These are phyloP conservation scores for Tuber calosporum DNA, from an alignment of 495 filamentous ascomycete species.

Conservation along the genomic window DNA sequence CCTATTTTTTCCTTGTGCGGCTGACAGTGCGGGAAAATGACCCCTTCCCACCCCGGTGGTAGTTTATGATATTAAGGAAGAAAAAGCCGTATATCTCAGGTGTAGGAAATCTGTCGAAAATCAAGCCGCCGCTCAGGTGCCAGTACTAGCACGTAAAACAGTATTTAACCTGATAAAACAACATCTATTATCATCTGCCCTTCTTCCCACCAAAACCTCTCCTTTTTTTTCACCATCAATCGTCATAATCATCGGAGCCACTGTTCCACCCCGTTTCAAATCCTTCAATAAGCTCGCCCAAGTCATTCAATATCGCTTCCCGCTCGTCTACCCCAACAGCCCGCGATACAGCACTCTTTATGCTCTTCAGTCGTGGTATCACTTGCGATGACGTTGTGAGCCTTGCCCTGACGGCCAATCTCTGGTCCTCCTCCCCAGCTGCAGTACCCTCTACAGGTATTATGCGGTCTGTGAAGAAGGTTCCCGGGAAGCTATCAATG, in stretches of 20 bases:
- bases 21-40: neutral
- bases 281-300: constrained; percentile 75
- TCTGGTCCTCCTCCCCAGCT: constrained; percentile 27
- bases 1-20: neutral
- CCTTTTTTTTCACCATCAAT: constrained; percentile 44
- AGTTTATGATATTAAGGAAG: constrained; percentile 3
- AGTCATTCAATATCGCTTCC: constrained; percentile 72
- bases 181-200: neutral
- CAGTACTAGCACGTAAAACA: neutral
- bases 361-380: constrained; percentile 56
- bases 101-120: neutral
- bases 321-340: constrained; percentile 66
- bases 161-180: neutral
- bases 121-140: neutral
- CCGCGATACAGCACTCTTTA: constrained; percentile 56
- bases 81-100: constrained; percentile 5
- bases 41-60: neutral
- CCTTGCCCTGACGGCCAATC: constrained; percentile 49
- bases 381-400: constrained; percentile 70
- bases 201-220: neutral
- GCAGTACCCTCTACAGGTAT: constrained; percentile 36
- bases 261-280: constrained; percentile 88
- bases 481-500: constrained; percentile 71
- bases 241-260: constrained; percentile 73
- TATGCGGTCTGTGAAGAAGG: constrained; percentile 49